phyloP scores from a whole-genome alignment of 2,329 filamentous ascomycete genomes.

The Bipolaris victoriae region DNA sequence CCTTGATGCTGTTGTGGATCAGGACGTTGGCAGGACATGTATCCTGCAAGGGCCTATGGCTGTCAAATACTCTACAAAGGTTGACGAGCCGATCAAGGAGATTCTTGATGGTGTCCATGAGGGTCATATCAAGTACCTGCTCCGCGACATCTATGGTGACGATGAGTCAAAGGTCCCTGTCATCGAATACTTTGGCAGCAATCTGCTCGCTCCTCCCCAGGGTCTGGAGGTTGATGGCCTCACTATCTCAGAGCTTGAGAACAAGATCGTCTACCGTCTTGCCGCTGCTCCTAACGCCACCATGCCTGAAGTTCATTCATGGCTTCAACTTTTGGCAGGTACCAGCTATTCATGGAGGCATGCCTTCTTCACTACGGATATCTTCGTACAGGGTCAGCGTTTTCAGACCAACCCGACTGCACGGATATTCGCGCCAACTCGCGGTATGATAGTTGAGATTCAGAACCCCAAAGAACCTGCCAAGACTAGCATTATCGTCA shows the following conservation, averaged over 20 bases:
- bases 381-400: conserved; percentile 92
- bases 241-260: conserved; percentile 76
- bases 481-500: conserved; percentile 84
- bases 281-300: conserved; percentile 74
- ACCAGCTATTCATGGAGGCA: conserved; percentile 89
- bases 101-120: conserved; percentile 92
- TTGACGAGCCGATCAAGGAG: conserved; percentile 93
- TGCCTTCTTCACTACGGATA: conserved; percentile 90
- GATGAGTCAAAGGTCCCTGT: conserved; percentile 77
- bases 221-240: conserved; percentile 78
- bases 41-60: conserved; percentile 95
- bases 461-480: conserved; percentile 77
- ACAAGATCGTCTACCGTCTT: conserved; percentile 84
- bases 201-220: conserved; percentile 74
- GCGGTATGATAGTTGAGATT: conserved; percentile 90
- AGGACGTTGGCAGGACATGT: conserved; percentile 94
- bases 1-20: conserved; percentile 90
- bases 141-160: conserved; percentile 78
- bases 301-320: conserved; percentile 79
- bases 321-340: conserved; percentile 88
- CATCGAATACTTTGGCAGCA: conserved; percentile 95
- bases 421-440: conserved; percentile 84
- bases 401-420: conserved; percentile 97
- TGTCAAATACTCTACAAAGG: conserved; percentile 83
- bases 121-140: conserved; percentile 80